Evolutionary conservation across 129 eudicot species (phyloP).

Genomic region (Logfia minima): DNA sequence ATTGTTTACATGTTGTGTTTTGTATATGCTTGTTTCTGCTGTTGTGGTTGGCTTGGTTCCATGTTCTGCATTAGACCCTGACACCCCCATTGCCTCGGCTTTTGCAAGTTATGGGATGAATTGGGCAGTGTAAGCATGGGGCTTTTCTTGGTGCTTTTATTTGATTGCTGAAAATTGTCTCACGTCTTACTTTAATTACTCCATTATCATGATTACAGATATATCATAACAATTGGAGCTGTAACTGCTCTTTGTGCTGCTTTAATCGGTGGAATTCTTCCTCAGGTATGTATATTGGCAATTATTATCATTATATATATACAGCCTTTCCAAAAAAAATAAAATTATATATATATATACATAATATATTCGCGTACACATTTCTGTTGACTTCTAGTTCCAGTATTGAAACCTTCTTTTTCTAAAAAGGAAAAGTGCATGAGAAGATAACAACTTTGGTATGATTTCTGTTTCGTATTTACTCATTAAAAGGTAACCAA

Average conservation of each 20-base stretch:
- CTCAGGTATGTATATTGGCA: constrained; percentile 43
- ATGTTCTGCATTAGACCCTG: constrained; percentile 52
- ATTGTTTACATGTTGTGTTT: constrained; percentile 57
- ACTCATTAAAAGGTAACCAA: not conserved
- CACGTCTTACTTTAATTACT: constrained; percentile 5
- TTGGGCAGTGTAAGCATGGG: constrained; percentile 58
- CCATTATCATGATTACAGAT: constrained; percentile 34
- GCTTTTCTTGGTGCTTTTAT: not conserved
- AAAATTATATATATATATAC: too few relatives aligned
- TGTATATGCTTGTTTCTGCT: constrained; percentile 65
- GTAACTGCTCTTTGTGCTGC: constrained; percentile 73
- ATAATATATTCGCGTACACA: not conserved
- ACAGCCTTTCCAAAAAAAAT: too few relatives aligned
- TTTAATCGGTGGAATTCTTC: constrained; percentile 62
- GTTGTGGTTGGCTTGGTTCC: constrained; percentile 67
- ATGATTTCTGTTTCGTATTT: not conserved
- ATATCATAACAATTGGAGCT: constrained; percentile 54
- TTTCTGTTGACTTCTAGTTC: constrained; percentile 6
- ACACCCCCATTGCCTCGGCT: constrained; percentile 66
- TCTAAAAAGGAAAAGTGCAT: not conserved
- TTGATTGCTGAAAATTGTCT: constrained; percentile 5
- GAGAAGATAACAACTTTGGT: not conserved
- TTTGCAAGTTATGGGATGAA: constrained; percentile 68
- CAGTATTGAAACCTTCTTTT: not conserved
- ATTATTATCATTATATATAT: not conserved